phyloP scores from a whole-genome alignment of 1,284 basidiomycete species.

The Naganishia albida region DNA sequence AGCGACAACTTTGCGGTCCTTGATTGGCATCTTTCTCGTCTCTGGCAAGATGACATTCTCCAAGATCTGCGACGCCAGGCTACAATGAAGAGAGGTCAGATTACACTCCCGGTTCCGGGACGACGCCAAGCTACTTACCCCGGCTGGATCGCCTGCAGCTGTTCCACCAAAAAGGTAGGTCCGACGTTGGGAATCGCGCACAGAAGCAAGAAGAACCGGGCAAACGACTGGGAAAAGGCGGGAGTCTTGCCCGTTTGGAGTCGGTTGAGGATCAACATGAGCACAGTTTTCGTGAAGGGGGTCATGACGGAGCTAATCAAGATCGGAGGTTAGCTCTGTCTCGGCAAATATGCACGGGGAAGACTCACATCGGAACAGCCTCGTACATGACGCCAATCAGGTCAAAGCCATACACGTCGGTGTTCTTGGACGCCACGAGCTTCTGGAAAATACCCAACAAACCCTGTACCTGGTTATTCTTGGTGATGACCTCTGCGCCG shows the following conservation, averaged over 20 bases:
- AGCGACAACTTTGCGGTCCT: conserved; percentile 78
- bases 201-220: conserved; percentile 73
- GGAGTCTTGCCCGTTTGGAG: conserved; percentile 89
- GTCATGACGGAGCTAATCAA: conserved; percentile 63
- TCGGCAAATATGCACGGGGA: not conserved
- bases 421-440: conserved; percentile 81
- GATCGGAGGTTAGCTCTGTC: conserved; percentile 22
- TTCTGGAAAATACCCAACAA: conserved; percentile 91
- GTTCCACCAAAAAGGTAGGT: conserved; percentile 74
- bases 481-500: conserved; percentile 70
- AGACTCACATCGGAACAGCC: conserved; percentile 70
- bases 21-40: conserved; percentile 72
- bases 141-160: conserved; percentile 81
- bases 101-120: not conserved
- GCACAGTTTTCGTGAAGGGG: conserved; percentile 72
- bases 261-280: conserved; percentile 79
- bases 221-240: conserved; percentile 80
- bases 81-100: conserved; percentile 45
- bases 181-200: conserved; percentile 74
- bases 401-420: conserved; percentile 90
- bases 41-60: conserved; percentile 79
- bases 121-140: conserved; percentile 60
- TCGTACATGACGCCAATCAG: conserved; percentile 76
- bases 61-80: conserved; percentile 82
- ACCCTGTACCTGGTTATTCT: conserved; percentile 70